Conservation (phyloP, 1,284 basidiomycete species). For the Heliocybe sulcata region DNA sequence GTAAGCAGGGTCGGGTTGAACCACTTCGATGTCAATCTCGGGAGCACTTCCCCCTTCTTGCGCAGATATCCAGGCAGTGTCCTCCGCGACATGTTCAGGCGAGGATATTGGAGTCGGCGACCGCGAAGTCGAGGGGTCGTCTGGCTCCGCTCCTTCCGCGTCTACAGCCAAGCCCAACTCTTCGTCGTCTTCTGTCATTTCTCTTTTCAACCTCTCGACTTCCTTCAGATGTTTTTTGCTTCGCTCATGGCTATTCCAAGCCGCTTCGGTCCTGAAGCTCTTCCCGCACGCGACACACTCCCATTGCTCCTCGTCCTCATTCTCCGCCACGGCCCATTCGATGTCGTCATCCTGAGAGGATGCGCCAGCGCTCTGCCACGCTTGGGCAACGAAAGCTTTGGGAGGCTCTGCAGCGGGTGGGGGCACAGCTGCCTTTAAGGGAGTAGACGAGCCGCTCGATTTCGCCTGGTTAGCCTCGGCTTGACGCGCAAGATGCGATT, state of each 20-base stretch:
- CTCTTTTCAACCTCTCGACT: conserved; percentile 63
- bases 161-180: conserved; percentile 35
- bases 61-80: background rate
- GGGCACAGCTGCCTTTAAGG: conserved; percentile 14
- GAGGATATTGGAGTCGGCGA: background rate
- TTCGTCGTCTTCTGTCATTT: conserved; percentile 77
- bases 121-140: background rate
- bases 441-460: conserved; percentile 23
- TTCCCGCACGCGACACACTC: conserved; percentile 97
- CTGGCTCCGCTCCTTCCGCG: conserved; percentile 12
- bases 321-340: conserved; percentile 53
- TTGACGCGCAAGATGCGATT: conserved; percentile 57
- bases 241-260: conserved; percentile 95
- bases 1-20: background rate
- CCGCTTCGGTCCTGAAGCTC: conserved; percentile 85
- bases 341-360: conserved; percentile 33
- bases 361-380: conserved; percentile 64
- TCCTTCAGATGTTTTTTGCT: conserved; percentile 94
- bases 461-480: conserved; percentile 24
- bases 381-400: conserved; percentile 64
- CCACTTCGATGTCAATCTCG: background rate
- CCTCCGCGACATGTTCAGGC: background rate
- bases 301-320: conserved; percentile 68
- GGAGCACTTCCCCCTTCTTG: background rate
- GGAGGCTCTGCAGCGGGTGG: conserved; percentile 12